Evolutionary conservation across 805 yeast genomes (phyloP).

Genomic region (Starmerella geochares): DNA sequence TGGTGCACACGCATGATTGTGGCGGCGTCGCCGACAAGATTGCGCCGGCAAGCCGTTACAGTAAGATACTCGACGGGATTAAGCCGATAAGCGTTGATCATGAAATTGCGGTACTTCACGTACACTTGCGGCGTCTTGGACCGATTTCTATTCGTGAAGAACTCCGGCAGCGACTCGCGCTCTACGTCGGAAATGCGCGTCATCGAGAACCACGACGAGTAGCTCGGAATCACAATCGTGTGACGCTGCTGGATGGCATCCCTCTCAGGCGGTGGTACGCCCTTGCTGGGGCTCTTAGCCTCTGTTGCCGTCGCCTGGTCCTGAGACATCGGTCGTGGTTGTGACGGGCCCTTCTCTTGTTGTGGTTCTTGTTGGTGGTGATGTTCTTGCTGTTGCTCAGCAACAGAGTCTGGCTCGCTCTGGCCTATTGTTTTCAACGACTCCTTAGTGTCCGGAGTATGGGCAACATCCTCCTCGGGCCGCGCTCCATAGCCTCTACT

Average conservation of each 20-base stretch:
- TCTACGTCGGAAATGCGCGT: conserved; percentile 66
- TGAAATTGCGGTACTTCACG: conserved; percentile 72
- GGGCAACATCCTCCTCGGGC: too few species aligned
- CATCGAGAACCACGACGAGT: conserved; percentile 76
- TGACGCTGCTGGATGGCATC: conserved; percentile 52
- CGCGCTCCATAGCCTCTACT: too few species aligned
- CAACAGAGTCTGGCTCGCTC: too few species aligned
- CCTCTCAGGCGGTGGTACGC: conserved; percentile 18
- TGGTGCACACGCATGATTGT: conserved; percentile 74
- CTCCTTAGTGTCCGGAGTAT: too few species aligned
- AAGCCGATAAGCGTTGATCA: conserved; percentile 76
- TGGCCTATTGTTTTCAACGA: too few species aligned
- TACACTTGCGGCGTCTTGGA: conserved; percentile 78
- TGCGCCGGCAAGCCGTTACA: conserved; percentile 82
- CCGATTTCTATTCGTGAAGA: conserved; percentile 49
- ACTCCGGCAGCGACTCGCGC: conserved; percentile 76
- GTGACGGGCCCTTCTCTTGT: background rate
- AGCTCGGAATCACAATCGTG: conserved; percentile 76
- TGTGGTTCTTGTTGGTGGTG: background rate
- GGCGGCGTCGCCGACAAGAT: conserved; percentile 84
- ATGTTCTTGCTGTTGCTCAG: background rate
- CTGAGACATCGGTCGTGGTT: too few species aligned
- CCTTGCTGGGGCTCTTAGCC: conserved; percentile 7
- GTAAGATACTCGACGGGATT: conserved; percentile 86
- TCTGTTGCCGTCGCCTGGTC: too few species aligned